Base-by-base conservation (phyloP, 352 stramenopile genomes). In the Elongisporangium prolatum region DNA sequence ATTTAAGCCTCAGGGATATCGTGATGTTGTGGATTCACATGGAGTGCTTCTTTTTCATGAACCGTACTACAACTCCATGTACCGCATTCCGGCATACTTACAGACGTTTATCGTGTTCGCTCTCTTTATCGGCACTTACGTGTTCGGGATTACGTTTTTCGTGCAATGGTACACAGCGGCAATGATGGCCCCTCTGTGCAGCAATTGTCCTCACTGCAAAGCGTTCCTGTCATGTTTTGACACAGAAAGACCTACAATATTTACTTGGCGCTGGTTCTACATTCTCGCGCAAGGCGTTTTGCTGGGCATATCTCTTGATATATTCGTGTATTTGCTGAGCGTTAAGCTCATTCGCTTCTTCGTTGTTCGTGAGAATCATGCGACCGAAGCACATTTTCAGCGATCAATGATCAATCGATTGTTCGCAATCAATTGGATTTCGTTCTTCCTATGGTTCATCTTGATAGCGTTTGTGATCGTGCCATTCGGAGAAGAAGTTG, bases 361-460 rank as follows among this genome's bases (percentile, higher is more conserved):
- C 53, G 84, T 93, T 9, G 75, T 85, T 4, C 78, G 83, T 3
- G 87, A 96, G 50, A 95, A 95, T 68, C 84, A 93, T 55, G 78
- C 71, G 40, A 93, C 81, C 7, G 83, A 93, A 21, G 78, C 78
- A 4, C 83, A 95, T 48, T 90, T 92, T 52, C 81, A 95, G 38
- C 71, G 80, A 16, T 91, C 85, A 54, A 92, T 92, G 83, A 75
- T 93, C 67, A 93, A 89, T 62, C 85, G 85, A 0, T 59, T 95
- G 13, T 96, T 96, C 55, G 73, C 79, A 20, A 94, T 96, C 65
- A 94, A 93, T 61, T 96, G 87, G 87, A 91, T 95, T 51, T 93
- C 85, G 17, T 95, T 95, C 58, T 96, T 96, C 57, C 64, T 93
- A 40, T 96, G 85, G 87, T 96, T 94, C 54, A 92, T 96, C 55